Base-by-base conservation (phyloP, 768 basidiomycete species). In the Tricholoma flavovirens region DNA sequence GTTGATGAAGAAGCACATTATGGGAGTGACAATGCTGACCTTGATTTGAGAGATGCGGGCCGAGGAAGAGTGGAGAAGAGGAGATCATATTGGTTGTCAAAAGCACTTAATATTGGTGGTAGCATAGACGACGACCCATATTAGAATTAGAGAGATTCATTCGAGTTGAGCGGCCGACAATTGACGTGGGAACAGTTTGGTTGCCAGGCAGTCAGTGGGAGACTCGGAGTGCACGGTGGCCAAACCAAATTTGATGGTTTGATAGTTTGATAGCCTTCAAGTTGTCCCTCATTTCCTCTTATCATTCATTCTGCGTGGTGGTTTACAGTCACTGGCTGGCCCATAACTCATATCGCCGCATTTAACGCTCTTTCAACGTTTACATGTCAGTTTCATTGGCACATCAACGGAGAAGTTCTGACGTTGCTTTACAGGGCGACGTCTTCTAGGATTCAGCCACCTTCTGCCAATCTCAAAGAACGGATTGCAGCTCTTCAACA, bases 401-500 rank as follows among this genome's bases (percentile, higher is more conserved):
- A 59, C 54, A 33, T 30, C 35, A 33, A 24, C n/a, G 8, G 21
- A 55, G 51, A 36, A 32, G 36, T 30, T 24, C 60, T 59, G 35
- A 59, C 46, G 12, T 52, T 50, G 46, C 38, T 48, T n/a, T 32
- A 58, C 56, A 60, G 62, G 64, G 49, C 60, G 35, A 70, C 64
- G 15, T 10, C 46, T 53, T 65, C 74, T 33, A 70, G 63, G 50
- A 51, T 69, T 12, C 68, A 71, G 61, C 52, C 68, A 46, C 71
- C 72, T 32, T 67, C 69, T 42, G 75, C 73, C 51, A 88, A 86
- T 67, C 81, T 91, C 65, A 90, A 85, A 71, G 89, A 91, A 62
- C 86, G 90, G 53, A 91, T 92, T 59, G 90, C 90, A 15, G 88
- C 88, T 24, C 74, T 92, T 49, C 83, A 92, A 66, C 88, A 88